Conservation (phyloP, 371 early-diverging fungal genomes). For the Mortierella sp. region DNA sequence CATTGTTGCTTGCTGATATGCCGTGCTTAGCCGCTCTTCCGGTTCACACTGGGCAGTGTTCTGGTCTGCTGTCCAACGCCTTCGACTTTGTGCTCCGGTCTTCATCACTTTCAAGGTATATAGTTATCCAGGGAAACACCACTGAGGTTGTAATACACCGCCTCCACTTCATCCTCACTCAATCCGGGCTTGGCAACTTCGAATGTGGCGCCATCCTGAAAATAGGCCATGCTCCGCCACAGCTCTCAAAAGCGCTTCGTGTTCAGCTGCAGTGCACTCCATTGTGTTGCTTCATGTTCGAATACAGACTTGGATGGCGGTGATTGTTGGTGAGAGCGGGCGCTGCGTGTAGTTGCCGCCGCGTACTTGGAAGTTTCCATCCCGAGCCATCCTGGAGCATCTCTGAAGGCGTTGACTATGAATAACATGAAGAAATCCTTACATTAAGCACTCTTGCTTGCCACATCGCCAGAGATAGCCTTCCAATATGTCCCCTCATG, state of each 20-base stretch:
- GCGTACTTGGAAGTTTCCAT: slow-evolving; percentile 30
- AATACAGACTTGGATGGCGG: too few relatives aligned
- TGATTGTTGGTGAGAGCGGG: slow-evolving; percentile 5
- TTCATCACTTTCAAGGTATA: neutral
- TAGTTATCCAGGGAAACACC: slow-evolving; percentile 7
- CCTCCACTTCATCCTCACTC: slow-evolving; percentile 29
- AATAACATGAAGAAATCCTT: slow-evolving; percentile 6
- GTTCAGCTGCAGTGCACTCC: slow-evolving; percentile 21
- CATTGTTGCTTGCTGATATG: slow-evolving; percentile 8
- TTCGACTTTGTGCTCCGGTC: too few relatives aligned
- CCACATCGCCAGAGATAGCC: slow-evolving; percentile 4
- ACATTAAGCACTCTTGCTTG: slow-evolving; percentile 12
- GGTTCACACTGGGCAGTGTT: slow-evolving; percentile 27
- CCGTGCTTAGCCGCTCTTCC: slow-evolving; percentile 14
- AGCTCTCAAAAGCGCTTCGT: slow-evolving; percentile 25
- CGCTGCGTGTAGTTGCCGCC: slow-evolving; percentile 9
- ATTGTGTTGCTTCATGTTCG: neutral
- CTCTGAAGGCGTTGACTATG: slow-evolving; percentile 20
- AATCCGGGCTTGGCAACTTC: slow-evolving; percentile 36
- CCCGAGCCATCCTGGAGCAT: slow-evolving; percentile 43
- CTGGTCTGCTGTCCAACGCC: slow-evolving; percentile 39
- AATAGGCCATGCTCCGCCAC: slow-evolving; percentile 45
- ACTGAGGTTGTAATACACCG: slow-evolving; percentile 39
- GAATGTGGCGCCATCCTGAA: slow-evolving; percentile 33
- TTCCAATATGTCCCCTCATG: slow-evolving; percentile 11